phyloP scores from a whole-genome alignment of 139 green algal species.

The Coccomyxa sp. region DNA sequence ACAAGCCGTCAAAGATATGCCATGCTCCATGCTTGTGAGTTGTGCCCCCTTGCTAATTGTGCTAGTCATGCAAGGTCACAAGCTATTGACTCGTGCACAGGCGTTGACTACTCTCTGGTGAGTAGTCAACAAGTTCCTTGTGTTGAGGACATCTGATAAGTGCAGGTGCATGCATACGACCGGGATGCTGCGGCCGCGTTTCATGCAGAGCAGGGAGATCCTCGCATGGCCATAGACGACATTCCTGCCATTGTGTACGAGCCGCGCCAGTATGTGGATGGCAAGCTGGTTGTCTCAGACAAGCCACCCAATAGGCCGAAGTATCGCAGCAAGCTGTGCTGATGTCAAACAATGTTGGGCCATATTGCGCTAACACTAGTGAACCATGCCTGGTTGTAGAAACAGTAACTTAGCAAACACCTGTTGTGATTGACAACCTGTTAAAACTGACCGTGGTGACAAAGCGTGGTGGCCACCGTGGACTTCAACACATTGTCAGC shows the following conservation, averaged over 20 bases:
- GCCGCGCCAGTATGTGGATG: background rate
- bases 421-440: too few species aligned
- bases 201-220: background rate
- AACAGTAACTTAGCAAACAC: too few species aligned
- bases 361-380: too few species aligned
- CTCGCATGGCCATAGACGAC: background rate
- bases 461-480: too few species aligned
- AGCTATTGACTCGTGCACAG: too few species aligned
- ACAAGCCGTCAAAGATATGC: background rate
- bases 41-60: background rate
- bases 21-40: background rate
- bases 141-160: background rate
- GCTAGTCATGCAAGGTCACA: background rate
- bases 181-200: background rate
- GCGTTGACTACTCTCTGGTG: too few species aligned
- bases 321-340: background rate
- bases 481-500: too few species aligned
- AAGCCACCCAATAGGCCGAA: background rate
- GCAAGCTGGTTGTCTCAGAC: background rate
- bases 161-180: background rate
- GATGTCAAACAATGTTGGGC: background rate
- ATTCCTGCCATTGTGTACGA: background rate
- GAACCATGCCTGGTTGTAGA: too few species aligned
- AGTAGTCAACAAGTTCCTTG: too few species aligned
- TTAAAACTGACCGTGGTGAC: too few species aligned